Base-by-base conservation (phyloP, 768 basidiomycete species). In the Pleurotus tuber-regium region DNA sequence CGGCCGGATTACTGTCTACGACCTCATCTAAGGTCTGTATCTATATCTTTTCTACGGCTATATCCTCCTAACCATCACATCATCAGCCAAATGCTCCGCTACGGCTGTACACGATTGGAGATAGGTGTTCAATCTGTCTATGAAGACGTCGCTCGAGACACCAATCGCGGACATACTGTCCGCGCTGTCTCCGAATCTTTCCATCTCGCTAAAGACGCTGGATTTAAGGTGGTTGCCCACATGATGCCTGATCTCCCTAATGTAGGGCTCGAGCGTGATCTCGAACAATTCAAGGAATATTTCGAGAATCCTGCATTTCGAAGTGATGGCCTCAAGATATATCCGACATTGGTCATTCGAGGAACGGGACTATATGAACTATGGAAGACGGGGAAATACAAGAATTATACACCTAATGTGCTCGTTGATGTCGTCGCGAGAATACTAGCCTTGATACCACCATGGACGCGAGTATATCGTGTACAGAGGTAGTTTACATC, bases 201-300 rank as follows among this genome's bases (percentile, higher is more conserved):
- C 71, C 96, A 98, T 63, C 84, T 99, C 61, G 87, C 94, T 16
- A 99, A 99, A 67, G 96, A 99, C 61, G 97, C 96, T 1, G 97
- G 97, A 3, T 99, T 97, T 86, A 99, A 99, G 70, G 95, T 99
- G 50, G 97, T 99, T 24, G 95, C 95, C 16, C 97, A 99, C 66
- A 98, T 98, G 97, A 99, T 99, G 95, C 94, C 95, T 11, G 96
- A 99, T 67, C 80, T 98, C 7, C 96, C 96, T 7, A 99, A 99
- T 65, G 92, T 98, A 52, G 97, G 97, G 28, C 79, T 96, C 53
- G 97, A 98, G 72, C 84, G 97, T 51, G 97, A 99, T 68, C 81
- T 99, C 41, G 94, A 94, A 62, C 97, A 98, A 63, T 99, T 99
- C 79, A 95, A 97, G 66, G 97, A 98, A 66, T 99, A 94, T 67